Evolutionary conservation across 257 asterid species (phyloP), one percentile per base, ranked within the genome.

Genomic region (Solanum sitiens): DNA sequence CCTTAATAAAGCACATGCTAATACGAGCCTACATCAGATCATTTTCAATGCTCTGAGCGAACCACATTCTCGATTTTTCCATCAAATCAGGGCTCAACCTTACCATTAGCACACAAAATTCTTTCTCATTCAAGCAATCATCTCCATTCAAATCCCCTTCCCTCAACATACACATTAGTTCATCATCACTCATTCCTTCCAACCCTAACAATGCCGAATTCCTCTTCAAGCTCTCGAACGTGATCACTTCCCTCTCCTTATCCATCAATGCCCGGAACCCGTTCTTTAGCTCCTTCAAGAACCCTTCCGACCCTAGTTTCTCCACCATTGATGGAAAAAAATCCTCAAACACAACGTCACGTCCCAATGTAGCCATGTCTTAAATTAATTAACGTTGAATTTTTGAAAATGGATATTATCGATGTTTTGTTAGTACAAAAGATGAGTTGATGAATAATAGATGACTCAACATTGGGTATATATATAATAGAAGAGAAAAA

Each of bases 141-240:
- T 94, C 97, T 59, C 96, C 96, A 84, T 95, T 93, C 91, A 90
- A 83, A 93, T 94, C 98, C 4, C 98, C 98, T 91, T 93, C 97
- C 27, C 83, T 86, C 53, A 95, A 21, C 98, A 95, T 95, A 44
- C 89, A 84, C 79, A 30, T 59, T 86, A 93, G 50, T 8, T 95
- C 93, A 4, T 94, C 95, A 23, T 95, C 96, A 12, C 83, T 88
- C 91, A 89, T 87, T 14, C 33, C 83, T n/a, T 83, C 89, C 88
- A 94, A 84, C 23, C 98, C 96, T 63, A 95, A 44, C 83, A 89
- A 56, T 0, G 87, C 91, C 0, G 93, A 91, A 67, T 93, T 95
- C 59, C 18, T 91, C 95, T 93, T 94, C 95, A 95, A 89, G 91
- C 98, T 94, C 84, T 93, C 94, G 27, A 94, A 83, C 13, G 98